Evolutionary conservation across 768 basidiomycete genomes (phyloP), one percentile per base, ranked within the genome.

Genomic region (Pholiota molesta): DNA sequence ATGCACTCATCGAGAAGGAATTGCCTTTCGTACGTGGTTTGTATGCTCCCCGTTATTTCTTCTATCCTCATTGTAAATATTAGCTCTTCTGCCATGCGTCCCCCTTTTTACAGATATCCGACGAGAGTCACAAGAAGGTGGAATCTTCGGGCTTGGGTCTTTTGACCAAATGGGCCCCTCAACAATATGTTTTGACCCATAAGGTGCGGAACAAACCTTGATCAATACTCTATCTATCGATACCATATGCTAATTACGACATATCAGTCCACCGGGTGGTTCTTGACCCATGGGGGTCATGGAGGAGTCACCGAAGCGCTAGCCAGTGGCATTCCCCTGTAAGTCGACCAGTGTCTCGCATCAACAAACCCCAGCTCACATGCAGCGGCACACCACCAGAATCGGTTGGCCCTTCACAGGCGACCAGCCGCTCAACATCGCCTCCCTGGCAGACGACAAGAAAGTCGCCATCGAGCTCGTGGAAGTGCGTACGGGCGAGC

Each of bases 121-220:
- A 57, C 3, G 39, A 49, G 5, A n/a, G 60, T n/a, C 19, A 9
- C 1, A 56, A 33, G 19, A 65, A 62, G 17, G 55, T 65, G 10
- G 51, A 62, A 28, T 23, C 47, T 7, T 65, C 65, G 8, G 61
- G 65, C 4, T 17, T 60, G 8, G 65, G 65, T 1, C 35, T 60
- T 3, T 28, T 65, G 2, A 60, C 51, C 2, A 56, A 52, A n/a
- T 65, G 65, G 65, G 35, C 61, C 2, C 61, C 65, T 10, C 65
- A 65, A 31, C 65, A 62, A 35, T 66, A 61, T 52, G 56, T 66
- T 26, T 28, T 66, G 33, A 62, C 42, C n/a, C 65, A 66, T 35
- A 42, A 49, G 26, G 65, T 66, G 55, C 9, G 59, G 26, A 49
- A 31, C n/a, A 29, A 19, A 45, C 23, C 35, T 14, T 16, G 26